These are phyloP conservation scores for Crithidia sp. DNA, from an alignment of 208 protist species.

Conservation along the genomic window DNA sequence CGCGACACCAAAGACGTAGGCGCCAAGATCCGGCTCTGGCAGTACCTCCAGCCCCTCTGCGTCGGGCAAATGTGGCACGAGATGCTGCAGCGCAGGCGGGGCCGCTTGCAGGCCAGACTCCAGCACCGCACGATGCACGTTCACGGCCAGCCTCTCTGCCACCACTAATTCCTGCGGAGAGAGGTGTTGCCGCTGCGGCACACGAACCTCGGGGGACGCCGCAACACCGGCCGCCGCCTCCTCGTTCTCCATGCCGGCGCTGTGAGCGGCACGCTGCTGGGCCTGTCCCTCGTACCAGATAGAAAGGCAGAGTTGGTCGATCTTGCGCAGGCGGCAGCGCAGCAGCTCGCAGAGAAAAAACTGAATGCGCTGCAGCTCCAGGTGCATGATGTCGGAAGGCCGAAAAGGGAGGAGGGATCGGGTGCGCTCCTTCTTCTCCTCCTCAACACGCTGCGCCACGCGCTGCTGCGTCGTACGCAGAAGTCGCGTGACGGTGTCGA, in stretches of 20 bases:
- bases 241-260: neutral
- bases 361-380: constrained; percentile 81
- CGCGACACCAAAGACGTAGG: constrained; percentile 84
- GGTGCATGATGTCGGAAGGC: constrained; percentile 74
- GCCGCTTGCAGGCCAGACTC: constrained; percentile 66
- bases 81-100: constrained; percentile 62
- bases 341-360: constrained; percentile 88
- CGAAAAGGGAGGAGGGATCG: constrained; percentile 79
- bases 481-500: constrained; percentile 55
- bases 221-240: neutral
- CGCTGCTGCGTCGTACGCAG: constrained; percentile 51
- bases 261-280: neutral
- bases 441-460: constrained; percentile 38
- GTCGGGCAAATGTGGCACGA: constrained; percentile 65
- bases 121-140: constrained; percentile 38
- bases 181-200: constrained; percentile 56
- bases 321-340: constrained; percentile 82
- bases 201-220: constrained; percentile 35
- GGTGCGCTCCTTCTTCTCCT: constrained; percentile 53
- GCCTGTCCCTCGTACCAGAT: constrained; percentile 76
- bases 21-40: constrained; percentile 65
- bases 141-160: constrained; percentile 72
- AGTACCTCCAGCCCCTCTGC: constrained; percentile 83
- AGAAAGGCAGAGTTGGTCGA: constrained; percentile 64
- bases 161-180: constrained; percentile 74